phyloP scores from a whole-genome alignment of 2,329 filamentous ascomycete genomes.

The Penicillium psychrosexuale region DNA sequence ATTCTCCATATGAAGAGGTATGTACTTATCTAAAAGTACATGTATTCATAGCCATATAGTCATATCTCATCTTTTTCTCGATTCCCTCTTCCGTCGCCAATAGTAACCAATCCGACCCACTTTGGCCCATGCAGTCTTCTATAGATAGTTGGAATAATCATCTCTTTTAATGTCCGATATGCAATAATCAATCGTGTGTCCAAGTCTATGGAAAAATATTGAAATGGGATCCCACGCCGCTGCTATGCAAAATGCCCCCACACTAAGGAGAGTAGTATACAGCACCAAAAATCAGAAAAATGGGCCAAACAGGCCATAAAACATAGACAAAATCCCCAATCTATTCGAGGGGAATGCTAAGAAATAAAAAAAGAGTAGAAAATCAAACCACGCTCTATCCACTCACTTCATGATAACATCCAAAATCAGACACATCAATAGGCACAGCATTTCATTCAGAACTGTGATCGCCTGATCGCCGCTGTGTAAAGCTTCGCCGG shows the following conservation, averaged over 20 bases:
- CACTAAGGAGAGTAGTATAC: slow-evolving; percentile 17
- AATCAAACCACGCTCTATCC: neutral
- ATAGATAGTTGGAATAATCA: slow-evolving; percentile 4
- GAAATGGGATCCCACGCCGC: slow-evolving; percentile 20
- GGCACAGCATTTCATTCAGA: slow-evolving; percentile 10
- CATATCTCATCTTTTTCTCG: neutral
- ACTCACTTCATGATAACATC: slow-evolving; percentile 7
- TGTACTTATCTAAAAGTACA: neutral
- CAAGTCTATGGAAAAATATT: neutral
- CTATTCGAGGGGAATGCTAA: slow-evolving; percentile 2
- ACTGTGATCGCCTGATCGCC: slow-evolving; percentile 40
- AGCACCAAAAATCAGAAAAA: slow-evolving; percentile 7
- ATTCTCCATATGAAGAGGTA: neutral
- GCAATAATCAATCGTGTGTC: slow-evolving; percentile 1
- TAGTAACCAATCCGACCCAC: slow-evolving; percentile 17
- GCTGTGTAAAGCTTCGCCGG: slow-evolving; percentile 75
- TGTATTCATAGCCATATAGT: neutral
- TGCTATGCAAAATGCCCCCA: slow-evolving; percentile 25
- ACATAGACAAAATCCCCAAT: slow-evolving; percentile 1
- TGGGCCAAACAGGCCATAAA: neutral
- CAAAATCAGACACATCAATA: slow-evolving; percentile 12
- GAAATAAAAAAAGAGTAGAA: slow-evolving; percentile 2
- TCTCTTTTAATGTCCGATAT: neutral
- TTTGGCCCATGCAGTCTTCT: slow-evolving; percentile 13
- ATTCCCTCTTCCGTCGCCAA: slow-evolving; percentile 10